Percentiles rank a stretch among this genome's conserved stretches.
Evolutionary conservation across 345 rosid species (phyloP).

Genomic region (Lumnitzera racemosa): DNA sequence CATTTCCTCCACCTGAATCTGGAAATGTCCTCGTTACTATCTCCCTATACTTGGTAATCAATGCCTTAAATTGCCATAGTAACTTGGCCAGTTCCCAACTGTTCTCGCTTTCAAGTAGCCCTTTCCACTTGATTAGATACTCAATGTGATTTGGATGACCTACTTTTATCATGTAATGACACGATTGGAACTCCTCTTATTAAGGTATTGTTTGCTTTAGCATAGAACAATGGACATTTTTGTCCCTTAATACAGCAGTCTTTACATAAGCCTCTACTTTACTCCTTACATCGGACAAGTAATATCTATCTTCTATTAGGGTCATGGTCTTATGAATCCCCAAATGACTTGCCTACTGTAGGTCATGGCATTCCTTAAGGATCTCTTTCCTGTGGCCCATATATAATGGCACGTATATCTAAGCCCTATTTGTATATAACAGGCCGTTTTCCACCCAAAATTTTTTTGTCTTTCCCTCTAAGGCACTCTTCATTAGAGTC

Average conservation of each 20-base stretch:
- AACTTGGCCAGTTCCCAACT: not conserved
- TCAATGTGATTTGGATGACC: too few species aligned
- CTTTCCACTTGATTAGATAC: not conserved
- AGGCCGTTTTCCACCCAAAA: not conserved
- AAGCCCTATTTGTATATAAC: fast-evolving
- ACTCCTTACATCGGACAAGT: not conserved
- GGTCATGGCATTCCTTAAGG: not conserved
- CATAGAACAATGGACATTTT: too few species aligned
- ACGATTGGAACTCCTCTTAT: too few species aligned
- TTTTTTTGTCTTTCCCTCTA: not conserved
- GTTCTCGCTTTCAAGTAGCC: not conserved
- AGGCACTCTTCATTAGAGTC: too few species aligned
- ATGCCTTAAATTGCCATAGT: not conserved
- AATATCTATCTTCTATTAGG: not conserved
- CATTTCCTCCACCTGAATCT: not conserved
- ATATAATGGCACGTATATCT: not conserved
- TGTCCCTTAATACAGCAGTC: not conserved
- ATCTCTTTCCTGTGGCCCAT: not conserved
- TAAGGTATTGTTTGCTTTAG: too few species aligned
- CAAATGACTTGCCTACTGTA: not conserved
- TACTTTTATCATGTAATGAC: too few species aligned
- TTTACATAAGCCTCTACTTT: not conserved
- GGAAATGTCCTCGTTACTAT: not conserved
- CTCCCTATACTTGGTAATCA: not conserved
- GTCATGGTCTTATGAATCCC: not conserved